Evolutionary conservation across 192 early-diverging fungal genomes (phyloP), one percentile per base, ranked within the genome.

Genomic region (Coemansia interrupta): DNA sequence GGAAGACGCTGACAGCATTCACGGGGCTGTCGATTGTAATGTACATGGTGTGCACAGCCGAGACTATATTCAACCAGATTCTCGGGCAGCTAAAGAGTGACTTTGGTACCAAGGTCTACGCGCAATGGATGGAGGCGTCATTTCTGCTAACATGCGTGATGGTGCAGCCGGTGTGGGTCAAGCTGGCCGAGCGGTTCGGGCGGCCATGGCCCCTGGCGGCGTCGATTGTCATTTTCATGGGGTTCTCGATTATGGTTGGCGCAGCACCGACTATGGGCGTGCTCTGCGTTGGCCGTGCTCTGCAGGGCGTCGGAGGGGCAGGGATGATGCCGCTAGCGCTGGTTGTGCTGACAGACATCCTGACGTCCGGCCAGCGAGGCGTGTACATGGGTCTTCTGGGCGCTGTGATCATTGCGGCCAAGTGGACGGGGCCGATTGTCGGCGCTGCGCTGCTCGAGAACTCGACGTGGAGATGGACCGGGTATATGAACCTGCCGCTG

Each of bases 41-140:
- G 56, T 87, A 93, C 55, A 82, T 93, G 23, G 85, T 85, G 0
- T 82, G 85, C 15, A 64, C 90, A 8, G 92, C 94, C 58, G 87
- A 89, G 68, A 95, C 90, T 0, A 86, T 92, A 52, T 83, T 95
- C 48, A 82, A 87, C 40, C 90, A 91, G n/a, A 83, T 91, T 7
- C 73, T 94, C 12, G 80, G 83, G 4, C 63, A 50, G 0, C 87
- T 98, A 59, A 85, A 87, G 18, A 58, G 57, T 13, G 88, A 92
- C 32, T 89, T 95, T 46, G 48, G 73, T 0, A 80, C 83, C 2
- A 68, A 83, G 15, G 68, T 82, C 19, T 78, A 84, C 52, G 85
- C 90, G 36, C 72, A 89, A 22, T 97, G 95, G 95, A 80, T 95
- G 36, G 90, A 87, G 14, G 87, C 85, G 1, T 66, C 81, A 6